Conservation (phyloP, 306 rosid genomes). For the Begonia peltatifolia region DNA sequence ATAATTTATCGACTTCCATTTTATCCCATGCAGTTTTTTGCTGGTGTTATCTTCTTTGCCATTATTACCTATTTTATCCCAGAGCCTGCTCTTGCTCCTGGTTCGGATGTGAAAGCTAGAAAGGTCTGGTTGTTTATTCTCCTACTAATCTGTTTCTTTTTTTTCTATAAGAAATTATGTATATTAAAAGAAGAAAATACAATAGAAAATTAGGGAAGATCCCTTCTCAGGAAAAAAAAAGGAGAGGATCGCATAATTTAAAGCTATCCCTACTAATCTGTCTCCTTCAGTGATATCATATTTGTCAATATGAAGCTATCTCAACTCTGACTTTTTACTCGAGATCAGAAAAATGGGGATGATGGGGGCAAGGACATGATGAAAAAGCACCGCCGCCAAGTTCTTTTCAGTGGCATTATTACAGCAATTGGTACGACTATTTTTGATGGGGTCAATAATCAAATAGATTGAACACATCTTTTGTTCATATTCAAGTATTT, state of each 20-base stretch:
- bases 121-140: conserved; percentile 29
- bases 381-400: conserved; percentile 94
- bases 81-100: conserved; percentile 66
- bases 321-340: background rate
- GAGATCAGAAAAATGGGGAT: conserved; percentile 49
- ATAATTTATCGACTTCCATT: no score
- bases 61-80: conserved; percentile 71
- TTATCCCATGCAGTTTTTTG: conserved; percentile 46
- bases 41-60: conserved; percentile 85
- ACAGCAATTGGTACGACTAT: conserved; percentile 65
- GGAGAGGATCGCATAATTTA: no score
- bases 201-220: no score
- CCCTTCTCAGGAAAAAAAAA: no score
- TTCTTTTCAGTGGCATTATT: conserved; percentile 26
- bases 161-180: no score
- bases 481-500: background rate
- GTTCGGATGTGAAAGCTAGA: conserved; percentile 42
- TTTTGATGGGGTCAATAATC: conserved; percentile 8
- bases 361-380: conserved; percentile 75
- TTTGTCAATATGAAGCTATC: conserved; percentile 6
- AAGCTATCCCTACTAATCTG: no score
- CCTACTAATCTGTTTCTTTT: no score
- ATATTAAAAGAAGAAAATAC: no score
- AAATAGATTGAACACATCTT: background rate
- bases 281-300: no score